A percentile compares a stretch with the other conserved stretches of the same genome.
Evolutionary conservation across 164 flowering plant species (phyloP).

Genomic region (Protea cynaroides): DNA sequence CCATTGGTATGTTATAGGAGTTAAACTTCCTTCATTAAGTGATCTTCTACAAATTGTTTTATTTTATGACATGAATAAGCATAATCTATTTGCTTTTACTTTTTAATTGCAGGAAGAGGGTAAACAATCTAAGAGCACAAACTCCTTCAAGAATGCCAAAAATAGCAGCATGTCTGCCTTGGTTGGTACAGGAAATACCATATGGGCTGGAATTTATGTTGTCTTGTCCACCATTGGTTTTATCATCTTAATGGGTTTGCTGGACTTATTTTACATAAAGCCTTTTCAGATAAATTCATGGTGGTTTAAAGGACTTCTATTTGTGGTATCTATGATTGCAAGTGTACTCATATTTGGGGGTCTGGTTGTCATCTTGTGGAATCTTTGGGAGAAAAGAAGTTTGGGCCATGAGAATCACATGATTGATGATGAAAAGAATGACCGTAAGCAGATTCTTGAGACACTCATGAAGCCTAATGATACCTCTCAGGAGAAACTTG

Average conservation of each 20-base stretch:
- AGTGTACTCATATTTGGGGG: constrained; percentile 75
- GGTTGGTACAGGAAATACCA: constrained; percentile 76
- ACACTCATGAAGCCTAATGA: constrained; percentile 2
- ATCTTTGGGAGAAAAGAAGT: constrained; percentile 46
- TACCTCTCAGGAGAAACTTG: constrained; percentile 16
- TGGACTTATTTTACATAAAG: constrained; percentile 47
- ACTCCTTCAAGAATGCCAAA: constrained; percentile 25
- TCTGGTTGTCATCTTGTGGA: constrained; percentile 57
- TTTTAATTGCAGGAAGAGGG: constrained; percentile 67
- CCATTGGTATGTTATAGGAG: constrained; percentile 43
- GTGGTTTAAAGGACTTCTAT: constrained; percentile 84
- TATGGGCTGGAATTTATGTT: constrained; percentile 71
- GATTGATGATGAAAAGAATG: constrained; percentile 14
- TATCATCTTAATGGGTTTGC: constrained; percentile 32
- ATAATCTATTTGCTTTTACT: background rate
- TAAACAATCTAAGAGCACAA: constrained; percentile 13
- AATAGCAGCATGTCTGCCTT: constrained; percentile 55
- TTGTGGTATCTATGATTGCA: constrained; percentile 54
- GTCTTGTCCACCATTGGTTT: constrained; percentile 58
- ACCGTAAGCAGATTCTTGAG: constrained; percentile 7
- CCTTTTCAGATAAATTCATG: constrained; percentile 36
- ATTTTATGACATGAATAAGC: background rate
- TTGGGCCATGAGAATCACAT: constrained; percentile 21
- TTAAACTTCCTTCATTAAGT: background rate
- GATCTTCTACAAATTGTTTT: background rate